Evolutionary conservation across 2,329 filamentous ascomycete genomes (phyloP), one percentile per base, ranked within the genome.

Genomic region (Cordyceps pruinosa): DNA sequence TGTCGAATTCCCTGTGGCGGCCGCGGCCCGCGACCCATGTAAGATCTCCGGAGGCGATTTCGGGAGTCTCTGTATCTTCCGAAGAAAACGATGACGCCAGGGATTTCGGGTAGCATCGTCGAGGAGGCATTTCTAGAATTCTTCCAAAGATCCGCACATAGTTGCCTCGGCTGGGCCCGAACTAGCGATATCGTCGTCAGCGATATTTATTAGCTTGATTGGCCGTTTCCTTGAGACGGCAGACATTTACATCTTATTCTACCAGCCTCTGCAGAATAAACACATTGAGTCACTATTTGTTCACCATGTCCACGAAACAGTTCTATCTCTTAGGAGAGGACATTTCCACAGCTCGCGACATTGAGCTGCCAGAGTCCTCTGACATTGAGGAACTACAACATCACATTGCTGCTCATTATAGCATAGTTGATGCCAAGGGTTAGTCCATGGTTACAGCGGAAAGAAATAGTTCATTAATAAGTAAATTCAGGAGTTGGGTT

Each of bases 291-390:
- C n/a, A 21, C 26, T 19, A 3, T 30, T 44, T 2, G 7, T 25
- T 15, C 51, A 62, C 26, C 35, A 75, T 75, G 70, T 63, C 69
- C 34, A 66, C 66, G 41, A 70, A 72, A 64, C 64, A 66, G 41
- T 77, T 77, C 54, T 69, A 75, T 56, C 71, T 77, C 21, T 61
- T 74, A 51, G 75, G 75, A 17, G 73, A 77, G 52, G 66, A 69
- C 58, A 62, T 67, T 44, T 69, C 69, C 10, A 68, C 64, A 13
- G 67, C 69, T n/a, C 66, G 59, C 55, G 68, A 71, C 7, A 68
- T 77, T 41, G 72, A 73, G 8, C 49, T 77, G 4, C 64, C 69
- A n/a, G 45, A 65, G 5, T 64, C 67, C 2, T 57, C 64, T n/a
- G 69, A 74, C 41, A 64, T 70, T 25, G 69, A 74, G 28, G 69